Base-by-base conservation (phyloP, 2,329 filamentous ascomycete species). In the Aspergillus flavus region DNA sequence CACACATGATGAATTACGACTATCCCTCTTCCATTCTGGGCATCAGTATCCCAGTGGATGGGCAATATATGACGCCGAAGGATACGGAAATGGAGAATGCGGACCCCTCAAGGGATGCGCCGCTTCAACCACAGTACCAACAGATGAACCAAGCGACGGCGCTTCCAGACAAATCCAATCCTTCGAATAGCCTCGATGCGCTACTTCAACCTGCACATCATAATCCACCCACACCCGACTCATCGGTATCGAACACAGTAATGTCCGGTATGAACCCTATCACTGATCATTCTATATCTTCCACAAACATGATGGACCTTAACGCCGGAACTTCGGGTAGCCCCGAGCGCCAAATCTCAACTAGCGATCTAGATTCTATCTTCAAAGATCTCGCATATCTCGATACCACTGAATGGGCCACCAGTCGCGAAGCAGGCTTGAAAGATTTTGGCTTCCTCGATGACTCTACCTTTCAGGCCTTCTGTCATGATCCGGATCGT, bases 321-420 rank as follows among this genome's bases (percentile, higher is more conserved):
- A 57, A 61, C 21, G 30, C 62, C 21, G 48, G 53, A 7, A 61
- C n/a, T 19, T 61, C 65, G 14, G 59, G 52, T 32, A 45, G 28
- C 32, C 36, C 52, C n/a, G 62, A 62, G 36, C 50, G 32, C 28
- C 61, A 56, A 28, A 39, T 64, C 45, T 32, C 65, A 21, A 68
- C 61, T 39, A 64, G 68, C 28, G 77, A 80, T 39, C 70, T 81
- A 19, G 80, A 82, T 60, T 77, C 78, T 9, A 78, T 82, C 34
- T 82, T 82, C 66, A 77, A 80, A 62, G 79, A 82, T 50, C 73
- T 81, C 54, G 79, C 79, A 39, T 79, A 81, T 68, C 73, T 81
- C 7, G 79, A 81, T 62, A 81, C 78, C 6, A 81, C 77, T 30
- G 79, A 81, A 59, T 81, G 79, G 79, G 72, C 78, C 2, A 76